phyloP scores from a whole-genome alignment of 768 basidiomycete genomes.

The Rhodocollybia butyracea region DNA sequence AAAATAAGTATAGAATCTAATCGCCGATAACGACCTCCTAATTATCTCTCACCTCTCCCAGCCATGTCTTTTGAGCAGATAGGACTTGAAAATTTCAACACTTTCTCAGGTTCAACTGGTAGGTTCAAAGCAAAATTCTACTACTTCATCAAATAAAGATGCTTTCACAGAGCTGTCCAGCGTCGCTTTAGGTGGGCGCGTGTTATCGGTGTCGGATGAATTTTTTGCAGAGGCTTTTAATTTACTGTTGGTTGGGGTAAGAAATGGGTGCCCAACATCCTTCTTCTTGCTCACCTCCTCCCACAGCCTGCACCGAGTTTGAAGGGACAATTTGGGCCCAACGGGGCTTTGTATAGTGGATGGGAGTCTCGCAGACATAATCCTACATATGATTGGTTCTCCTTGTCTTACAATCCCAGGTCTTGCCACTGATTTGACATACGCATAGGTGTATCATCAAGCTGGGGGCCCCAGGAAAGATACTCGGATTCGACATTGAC shows the following conservation, averaged over 20 bases:
- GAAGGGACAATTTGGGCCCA: constrained; percentile 97
- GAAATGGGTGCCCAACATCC: background rate
- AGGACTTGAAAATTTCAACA: constrained; percentile 40
- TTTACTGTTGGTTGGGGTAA: constrained; percentile 56
- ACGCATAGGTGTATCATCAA: constrained; percentile 89
- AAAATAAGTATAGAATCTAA: background rate
- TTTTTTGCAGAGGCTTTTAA: constrained; percentile 91
- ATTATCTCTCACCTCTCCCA: constrained; percentile 1
- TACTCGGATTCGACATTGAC: constrained; percentile 89
- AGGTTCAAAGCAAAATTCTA: constrained; percentile 10
- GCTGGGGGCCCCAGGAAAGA: constrained; percentile 70
- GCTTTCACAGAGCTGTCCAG: constrained; percentile 78
- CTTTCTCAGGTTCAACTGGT: constrained; percentile 55
- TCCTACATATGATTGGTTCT: constrained; percentile 80
- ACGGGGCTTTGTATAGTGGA: constrained; percentile 90
- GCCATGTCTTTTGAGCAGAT: constrained; percentile 44
- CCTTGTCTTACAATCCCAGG: background rate
- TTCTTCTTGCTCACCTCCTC: background rate
- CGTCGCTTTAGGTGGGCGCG: constrained; percentile 71
- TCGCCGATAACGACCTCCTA: background rate
- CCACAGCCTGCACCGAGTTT: constrained; percentile 77
- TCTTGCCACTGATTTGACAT: background rate
- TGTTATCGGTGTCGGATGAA: constrained; percentile 85
- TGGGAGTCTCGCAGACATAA: constrained; percentile 96
- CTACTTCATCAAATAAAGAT: background rate